Conservation (phyloP, 2,329 filamentous ascomycete genomes). For the Westerdykella ornata region DNA sequence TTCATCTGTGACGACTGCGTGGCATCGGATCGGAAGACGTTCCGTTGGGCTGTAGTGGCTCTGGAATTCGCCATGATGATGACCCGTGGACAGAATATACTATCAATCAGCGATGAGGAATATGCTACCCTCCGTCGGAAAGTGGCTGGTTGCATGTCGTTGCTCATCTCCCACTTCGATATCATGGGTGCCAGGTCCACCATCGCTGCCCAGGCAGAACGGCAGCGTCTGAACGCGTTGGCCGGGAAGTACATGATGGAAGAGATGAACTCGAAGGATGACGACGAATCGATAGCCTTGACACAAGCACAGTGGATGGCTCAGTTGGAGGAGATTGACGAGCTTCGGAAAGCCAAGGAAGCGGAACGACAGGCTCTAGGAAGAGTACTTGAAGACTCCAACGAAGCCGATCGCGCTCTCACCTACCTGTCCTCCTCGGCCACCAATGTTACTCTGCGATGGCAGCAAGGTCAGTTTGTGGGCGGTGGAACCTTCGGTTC, state of each 20-base stretch:
- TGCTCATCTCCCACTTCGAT: constrained; percentile 96
- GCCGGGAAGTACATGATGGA: constrained; percentile 72
- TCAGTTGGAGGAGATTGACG: constrained; percentile 70
- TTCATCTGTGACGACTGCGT: constrained; percentile 98
- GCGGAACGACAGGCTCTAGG: constrained; percentile 82
- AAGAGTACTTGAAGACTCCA: constrained; percentile 85
- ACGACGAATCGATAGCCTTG: constrained; percentile 73
- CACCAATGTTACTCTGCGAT: constrained; percentile 90
- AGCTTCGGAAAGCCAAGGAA: constrained; percentile 68
- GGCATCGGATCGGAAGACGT: constrained; percentile 88
- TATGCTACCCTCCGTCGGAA: constrained; percentile 77
- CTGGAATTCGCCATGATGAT: constrained; percentile 97
- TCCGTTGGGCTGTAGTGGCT: constrained; percentile 92
- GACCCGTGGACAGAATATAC: constrained; percentile 85
- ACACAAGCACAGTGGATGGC: constrained; percentile 70
- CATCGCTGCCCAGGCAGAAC: constrained; percentile 87
- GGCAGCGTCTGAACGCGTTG: constrained; percentile 75
- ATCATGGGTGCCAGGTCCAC: constrained; percentile 97
- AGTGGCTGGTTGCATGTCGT: constrained; percentile 93
- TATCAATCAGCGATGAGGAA: constrained; percentile 83
- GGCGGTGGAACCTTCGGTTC: constrained; percentile 96
- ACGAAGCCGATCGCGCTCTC: constrained; percentile 90
- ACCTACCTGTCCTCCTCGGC: constrained; percentile 90
- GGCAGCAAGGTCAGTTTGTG: constrained; percentile 98
- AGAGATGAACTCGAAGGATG: constrained; percentile 65